Conservation (phyloP, 495 filamentous ascomycete genomes). For the Corynascus novoguineensis region DNA sequence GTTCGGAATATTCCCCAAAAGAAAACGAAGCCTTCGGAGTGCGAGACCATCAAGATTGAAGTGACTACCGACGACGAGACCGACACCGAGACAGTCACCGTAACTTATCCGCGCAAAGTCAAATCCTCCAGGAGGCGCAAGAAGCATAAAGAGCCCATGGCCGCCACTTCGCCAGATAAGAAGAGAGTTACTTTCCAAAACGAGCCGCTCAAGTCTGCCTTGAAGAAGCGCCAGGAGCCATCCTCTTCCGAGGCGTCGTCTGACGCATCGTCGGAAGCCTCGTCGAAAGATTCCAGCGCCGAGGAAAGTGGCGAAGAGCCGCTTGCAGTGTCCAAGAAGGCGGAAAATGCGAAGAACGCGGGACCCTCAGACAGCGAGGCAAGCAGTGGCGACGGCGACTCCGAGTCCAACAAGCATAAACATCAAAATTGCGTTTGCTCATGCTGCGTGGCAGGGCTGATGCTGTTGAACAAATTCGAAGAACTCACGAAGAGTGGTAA, state of each 20-base stretch:
- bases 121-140: not conserved
- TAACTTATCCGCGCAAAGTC: constrained; percentile 35
- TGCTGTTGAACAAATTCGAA: constrained; percentile 10
- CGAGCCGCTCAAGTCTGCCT: constrained; percentile 19
- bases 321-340: not conserved
- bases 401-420: not conserved
- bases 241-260: constrained; percentile 3
- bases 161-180: not conserved
- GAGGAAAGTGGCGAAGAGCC: constrained; percentile 11
- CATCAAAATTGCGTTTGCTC: constrained; percentile 5
- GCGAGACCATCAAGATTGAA: constrained; percentile 26
- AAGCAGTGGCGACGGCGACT: not conserved
- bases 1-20: constrained; percentile 30
- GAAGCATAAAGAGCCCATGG: not conserved
- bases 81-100: constrained; percentile 29
- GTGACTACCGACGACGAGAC: constrained; percentile 38
- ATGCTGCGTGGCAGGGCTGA: constrained; percentile 3
- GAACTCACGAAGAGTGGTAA: constrained; percentile 7
- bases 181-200: constrained; percentile 22
- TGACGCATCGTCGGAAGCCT: not conserved
- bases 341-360: constrained; percentile 13
- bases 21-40: constrained; percentile 15
- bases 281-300: not conserved
- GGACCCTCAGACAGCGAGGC: not conserved
- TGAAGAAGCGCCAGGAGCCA: constrained; percentile 18